Percentiles rank a stretch among this genome's conserved stretches.
Conservation (phyloP, 2,329 filamentous ascomycete genomes). For the Coniella lustricola region DNA sequence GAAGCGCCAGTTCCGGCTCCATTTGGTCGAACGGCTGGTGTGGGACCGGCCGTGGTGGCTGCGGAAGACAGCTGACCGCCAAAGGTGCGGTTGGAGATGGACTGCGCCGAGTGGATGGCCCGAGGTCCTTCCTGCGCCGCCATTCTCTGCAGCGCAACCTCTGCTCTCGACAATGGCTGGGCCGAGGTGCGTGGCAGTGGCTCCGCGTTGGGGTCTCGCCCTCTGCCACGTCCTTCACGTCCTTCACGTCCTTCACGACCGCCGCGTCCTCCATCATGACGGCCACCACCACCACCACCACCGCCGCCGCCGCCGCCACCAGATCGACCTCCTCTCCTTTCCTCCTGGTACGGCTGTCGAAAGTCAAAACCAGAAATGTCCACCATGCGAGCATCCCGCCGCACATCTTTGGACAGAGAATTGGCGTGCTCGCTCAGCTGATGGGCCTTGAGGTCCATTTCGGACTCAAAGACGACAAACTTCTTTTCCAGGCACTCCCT, state of each 20-base stretch:
- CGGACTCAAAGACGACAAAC: constrained; percentile 91
- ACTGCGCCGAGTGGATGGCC: constrained; percentile 83
- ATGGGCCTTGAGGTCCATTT: constrained; percentile 92
- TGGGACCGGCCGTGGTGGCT: constrained; percentile 28
- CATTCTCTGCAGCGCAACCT: constrained; percentile 85
- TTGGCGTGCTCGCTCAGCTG: constrained; percentile 77
- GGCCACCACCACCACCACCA: too few species aligned
- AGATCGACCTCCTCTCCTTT: constrained; percentile 43
- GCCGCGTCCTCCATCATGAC: constrained; percentile 25
- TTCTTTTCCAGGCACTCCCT: constrained; percentile 92
- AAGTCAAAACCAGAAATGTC: constrained; percentile 84
- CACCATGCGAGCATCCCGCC: constrained; percentile 76
- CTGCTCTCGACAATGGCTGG: constrained; percentile 74
- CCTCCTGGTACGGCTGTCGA: constrained; percentile 62
- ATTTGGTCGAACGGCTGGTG: constrained; percentile 7
- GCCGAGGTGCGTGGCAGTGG: constrained; percentile 68
- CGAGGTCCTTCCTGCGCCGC: constrained; percentile 33
- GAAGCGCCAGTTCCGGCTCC: constrained; percentile 11
- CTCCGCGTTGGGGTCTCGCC: constrained; percentile 82
- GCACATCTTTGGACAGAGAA: constrained; percentile 71
- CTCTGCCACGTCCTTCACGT: constrained; percentile 43
- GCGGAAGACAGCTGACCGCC: constrained; percentile 69
- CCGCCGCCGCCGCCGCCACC: too few species aligned
- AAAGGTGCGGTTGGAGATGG: constrained; percentile 71
- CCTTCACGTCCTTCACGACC: constrained; percentile 31